Evolutionary conservation across 2,329 filamentous ascomycete genomes (phyloP).

Genomic region (Talaromyces sp.): DNA sequence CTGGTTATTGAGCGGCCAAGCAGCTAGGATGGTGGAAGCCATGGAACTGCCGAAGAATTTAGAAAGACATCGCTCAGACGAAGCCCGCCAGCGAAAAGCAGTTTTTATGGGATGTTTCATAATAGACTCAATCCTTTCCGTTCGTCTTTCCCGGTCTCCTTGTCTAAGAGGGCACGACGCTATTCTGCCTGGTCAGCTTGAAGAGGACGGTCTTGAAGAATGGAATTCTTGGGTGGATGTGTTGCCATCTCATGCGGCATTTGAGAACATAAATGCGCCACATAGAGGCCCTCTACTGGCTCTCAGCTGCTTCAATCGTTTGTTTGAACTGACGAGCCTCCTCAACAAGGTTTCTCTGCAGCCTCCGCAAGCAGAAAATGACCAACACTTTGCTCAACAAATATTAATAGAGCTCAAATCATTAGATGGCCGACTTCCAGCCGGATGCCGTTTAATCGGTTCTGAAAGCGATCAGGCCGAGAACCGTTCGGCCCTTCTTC

Average conservation of each 20-base stretch:
- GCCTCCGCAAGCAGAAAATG: conserved; percentile 23
- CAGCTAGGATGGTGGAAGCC: conserved; percentile 44
- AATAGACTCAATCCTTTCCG: conserved; percentile 50
- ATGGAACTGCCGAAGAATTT: conserved; percentile 28
- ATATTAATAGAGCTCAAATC: conserved; percentile 32
- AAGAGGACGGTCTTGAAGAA: conserved; percentile 66
- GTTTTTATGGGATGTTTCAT: conserved; percentile 51
- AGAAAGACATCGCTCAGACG: conserved; percentile 27
- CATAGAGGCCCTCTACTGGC: conserved; percentile 39
- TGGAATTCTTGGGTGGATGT: conserved; percentile 67
- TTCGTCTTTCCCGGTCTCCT: conserved; percentile 41
- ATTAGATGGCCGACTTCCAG: conserved; percentile 33
- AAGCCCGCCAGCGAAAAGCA: conserved; percentile 35
- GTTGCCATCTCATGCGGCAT: conserved; percentile 31
- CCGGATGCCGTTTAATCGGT: conserved; percentile 33
- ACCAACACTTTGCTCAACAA: conserved; percentile 28
- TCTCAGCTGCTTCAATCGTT: conserved; percentile 51
- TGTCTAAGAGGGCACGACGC: conserved; percentile 47
- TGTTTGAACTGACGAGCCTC: conserved; percentile 38
- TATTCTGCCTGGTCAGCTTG: conserved; percentile 45
- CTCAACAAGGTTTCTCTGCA: conserved; percentile 33
- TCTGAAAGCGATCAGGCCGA: conserved; percentile 33
- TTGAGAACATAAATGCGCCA: conserved; percentile 23
- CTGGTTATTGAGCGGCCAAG: conserved; percentile 52
- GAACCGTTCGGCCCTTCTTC: conserved; percentile 32